Base-by-base conservation (phyloP, 768 basidiomycete genomes). In the Auricularia heimuer region DNA sequence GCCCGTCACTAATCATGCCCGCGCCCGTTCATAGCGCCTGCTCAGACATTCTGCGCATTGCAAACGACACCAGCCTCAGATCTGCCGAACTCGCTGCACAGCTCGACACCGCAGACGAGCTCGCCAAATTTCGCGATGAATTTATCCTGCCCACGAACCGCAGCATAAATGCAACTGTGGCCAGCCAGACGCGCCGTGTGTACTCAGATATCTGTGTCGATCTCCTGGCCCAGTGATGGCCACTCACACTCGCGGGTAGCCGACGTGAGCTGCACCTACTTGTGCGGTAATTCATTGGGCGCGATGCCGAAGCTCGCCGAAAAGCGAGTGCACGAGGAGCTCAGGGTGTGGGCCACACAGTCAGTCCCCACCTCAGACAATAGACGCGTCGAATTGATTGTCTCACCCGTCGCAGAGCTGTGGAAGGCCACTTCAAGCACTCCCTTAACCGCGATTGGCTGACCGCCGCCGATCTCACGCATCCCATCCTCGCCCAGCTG, bases 201-300 rank as follows among this genome's bases (percentile, higher is more conserved):
- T 63, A 21, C 10, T 6, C 33, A 67, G 11, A 67, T n/a, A 10
- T n/a, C 18, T 18, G 51, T 70, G 63, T 62, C 62, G 66, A 70
- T 75, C 54, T 70, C 67, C 7, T 76, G 82, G 64, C 71, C 85
- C 63, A 67, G 16, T 70, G 65, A 51, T 21, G 47, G 18, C 11
- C 47, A 51, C 47, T 51, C 47, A 18, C 14, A 51, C 62, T 63
- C 51, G 60, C 58, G 64, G 69, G 24, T 67, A 78, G 75, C 74
- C 80, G 83, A 84, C 62, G 73, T 72, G 64, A 77, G 79, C 64
- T 87, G 85, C 74, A 85, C 87, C 39, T 99, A 99, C 75, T 85
- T 99, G 62, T 95, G 92, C 73, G 97, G 97, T 39, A 98, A 99
- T 77, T 98, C 94, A 33, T 83, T 98, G 10, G 97, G 97, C 3